Percentiles rank a stretch among this genome's conserved stretches.
These are phyloP conservation scores for Ustilago xerochloae DNA, from an alignment of 1,284 basidiomycete genomes.

Conservation along the genomic window DNA sequence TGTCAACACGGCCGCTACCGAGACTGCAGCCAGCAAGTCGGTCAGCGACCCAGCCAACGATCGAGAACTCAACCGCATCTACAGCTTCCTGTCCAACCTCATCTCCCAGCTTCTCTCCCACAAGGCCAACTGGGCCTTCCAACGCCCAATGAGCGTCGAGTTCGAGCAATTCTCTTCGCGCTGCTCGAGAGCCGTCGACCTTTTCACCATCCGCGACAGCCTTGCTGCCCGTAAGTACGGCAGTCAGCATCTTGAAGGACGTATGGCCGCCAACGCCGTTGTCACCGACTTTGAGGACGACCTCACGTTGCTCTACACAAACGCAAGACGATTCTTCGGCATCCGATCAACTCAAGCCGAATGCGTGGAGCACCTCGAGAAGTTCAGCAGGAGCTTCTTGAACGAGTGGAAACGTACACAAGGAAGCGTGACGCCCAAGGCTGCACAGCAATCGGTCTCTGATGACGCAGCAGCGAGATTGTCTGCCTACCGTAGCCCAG, in stretches of 20 bases:
- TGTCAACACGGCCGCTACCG: neutral
- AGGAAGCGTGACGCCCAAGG: constrained; percentile 9
- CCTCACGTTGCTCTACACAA: constrained; percentile 35
- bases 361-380: constrained; percentile 46
- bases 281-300: constrained; percentile 51
- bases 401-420: constrained; percentile 46
- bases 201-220: constrained; percentile 44
- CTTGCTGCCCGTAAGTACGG: constrained; percentile 40
- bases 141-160: constrained; percentile 35
- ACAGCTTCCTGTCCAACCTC: constrained; percentile 43
- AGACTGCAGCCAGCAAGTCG: constrained; percentile 4
- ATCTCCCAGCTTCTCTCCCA: constrained; percentile 43
- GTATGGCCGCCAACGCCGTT: constrained; percentile 42
- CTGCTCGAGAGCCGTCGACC: constrained; percentile 44
- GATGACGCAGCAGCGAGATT: constrained; percentile 11
- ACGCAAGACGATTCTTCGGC: constrained; percentile 41
- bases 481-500: constrained; percentile 18
- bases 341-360: constrained; percentile 42
- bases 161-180: constrained; percentile 43
- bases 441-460: neutral
- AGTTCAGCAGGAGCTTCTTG: constrained; percentile 40
- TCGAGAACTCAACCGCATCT: constrained; percentile 37
- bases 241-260: constrained; percentile 31
- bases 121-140: constrained; percentile 45
- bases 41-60: constrained; percentile 9